Evolutionary conservation across 2,329 filamentous ascomycete genomes (phyloP).

Genomic region (Lachnellula occidentalis): DNA sequence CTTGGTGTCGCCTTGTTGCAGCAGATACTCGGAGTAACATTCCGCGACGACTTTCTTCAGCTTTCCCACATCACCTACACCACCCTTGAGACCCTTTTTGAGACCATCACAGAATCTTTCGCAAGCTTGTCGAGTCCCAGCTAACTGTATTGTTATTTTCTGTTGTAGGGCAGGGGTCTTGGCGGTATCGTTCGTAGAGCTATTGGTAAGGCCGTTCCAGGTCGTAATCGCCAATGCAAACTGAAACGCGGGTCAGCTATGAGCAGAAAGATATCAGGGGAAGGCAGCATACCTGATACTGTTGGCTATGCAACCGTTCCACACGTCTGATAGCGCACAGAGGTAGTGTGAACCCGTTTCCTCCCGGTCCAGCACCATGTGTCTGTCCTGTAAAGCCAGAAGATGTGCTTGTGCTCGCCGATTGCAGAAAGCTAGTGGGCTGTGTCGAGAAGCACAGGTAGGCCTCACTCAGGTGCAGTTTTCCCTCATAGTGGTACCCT

Average conservation of each 20-base stretch:
- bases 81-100: constrained; percentile 81
- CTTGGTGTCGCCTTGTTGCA: constrained; percentile 58
- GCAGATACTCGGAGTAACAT: constrained; percentile 86
- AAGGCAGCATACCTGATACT: constrained; percentile 55
- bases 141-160: constrained; percentile 85
- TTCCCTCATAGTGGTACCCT: constrained; percentile 86
- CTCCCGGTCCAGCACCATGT: constrained; percentile 84
- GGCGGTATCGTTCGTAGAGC: constrained; percentile 45
- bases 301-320: constrained; percentile 87
- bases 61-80: constrained; percentile 81
- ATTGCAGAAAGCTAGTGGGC: constrained; percentile 76
- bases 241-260: constrained; percentile 34
- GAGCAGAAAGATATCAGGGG: neutral
- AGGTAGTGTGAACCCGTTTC: constrained; percentile 93
- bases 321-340: constrained; percentile 87
- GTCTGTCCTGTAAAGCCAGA: constrained; percentile 88
- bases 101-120: constrained; percentile 95
- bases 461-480: constrained; percentile 87
- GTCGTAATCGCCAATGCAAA: constrained; percentile 94
- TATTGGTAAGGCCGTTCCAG: constrained; percentile 70
- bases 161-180: constrained; percentile 53
- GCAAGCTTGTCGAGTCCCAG: constrained; percentile 80
- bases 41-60: constrained; percentile 74
- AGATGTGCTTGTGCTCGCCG: constrained; percentile 72
- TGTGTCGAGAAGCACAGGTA: constrained; percentile 97